These are phyloP conservation scores for Lathyrus tuberosus DNA, from an alignment of 306 rosid genomes.

Conservation along the genomic window DNA sequence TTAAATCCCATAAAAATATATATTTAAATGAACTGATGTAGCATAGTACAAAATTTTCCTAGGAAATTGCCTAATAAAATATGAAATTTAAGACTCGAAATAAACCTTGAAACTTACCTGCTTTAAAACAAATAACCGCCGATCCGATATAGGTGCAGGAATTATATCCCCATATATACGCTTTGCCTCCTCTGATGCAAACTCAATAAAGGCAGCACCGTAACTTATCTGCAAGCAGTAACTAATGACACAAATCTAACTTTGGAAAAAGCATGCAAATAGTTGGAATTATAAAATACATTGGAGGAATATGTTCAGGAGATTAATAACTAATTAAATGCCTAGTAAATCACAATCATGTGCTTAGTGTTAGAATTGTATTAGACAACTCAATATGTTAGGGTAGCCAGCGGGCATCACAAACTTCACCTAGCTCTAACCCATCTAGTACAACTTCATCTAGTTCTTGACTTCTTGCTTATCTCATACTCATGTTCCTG, in stretches of 20 bases:
- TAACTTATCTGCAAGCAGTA: slow-evolving; percentile 60
- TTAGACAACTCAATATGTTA: too few species aligned
- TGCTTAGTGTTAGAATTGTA: too few species aligned
- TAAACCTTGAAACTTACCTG: slow-evolving; percentile 59
- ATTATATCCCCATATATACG: slow-evolving; percentile 95
- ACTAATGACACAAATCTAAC: slow-evolving; percentile 31
- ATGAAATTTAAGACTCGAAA: slow-evolving; percentile 32
- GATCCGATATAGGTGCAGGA: slow-evolving; percentile 80
- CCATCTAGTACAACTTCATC: too few species aligned
- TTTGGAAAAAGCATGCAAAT: slow-evolving; percentile 15
- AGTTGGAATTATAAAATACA: too few species aligned
- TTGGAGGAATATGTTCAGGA: too few species aligned
- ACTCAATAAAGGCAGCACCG: slow-evolving; percentile 91
- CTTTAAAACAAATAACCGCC: slow-evolving; percentile 84
- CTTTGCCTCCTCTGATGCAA: slow-evolving; percentile 89
- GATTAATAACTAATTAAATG: too few species aligned
- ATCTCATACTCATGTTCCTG: too few species aligned
- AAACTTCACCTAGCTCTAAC: too few species aligned
- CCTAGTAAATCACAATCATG: too few species aligned
- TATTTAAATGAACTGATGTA: not conserved
- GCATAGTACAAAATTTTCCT: slow-evolving; percentile 1
- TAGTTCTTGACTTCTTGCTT: too few species aligned
- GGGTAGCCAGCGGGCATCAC: too few species aligned
- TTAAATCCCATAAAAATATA: slow-evolving; percentile 22
- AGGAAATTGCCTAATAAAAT: not conserved